Conservation (phyloP, 2,329 filamentous ascomycete genomes). For the Ophiosphaerella narmari region DNA sequence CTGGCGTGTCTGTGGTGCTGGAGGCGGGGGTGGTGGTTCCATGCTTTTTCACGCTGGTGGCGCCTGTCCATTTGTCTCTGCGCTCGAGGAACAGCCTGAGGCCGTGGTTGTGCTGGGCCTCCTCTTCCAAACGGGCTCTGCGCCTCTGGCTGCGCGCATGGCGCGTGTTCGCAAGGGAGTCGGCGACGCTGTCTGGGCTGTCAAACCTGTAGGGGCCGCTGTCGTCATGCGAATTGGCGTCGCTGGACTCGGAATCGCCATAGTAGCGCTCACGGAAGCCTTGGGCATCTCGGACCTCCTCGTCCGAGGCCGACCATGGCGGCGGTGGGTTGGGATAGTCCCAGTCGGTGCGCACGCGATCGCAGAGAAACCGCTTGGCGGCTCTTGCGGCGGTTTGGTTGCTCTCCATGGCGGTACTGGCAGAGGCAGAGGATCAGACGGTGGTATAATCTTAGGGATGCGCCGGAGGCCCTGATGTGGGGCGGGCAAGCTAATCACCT, state of each 20-base stretch:
- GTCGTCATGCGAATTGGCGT: slow-evolving; percentile 32
- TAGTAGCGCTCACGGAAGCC: slow-evolving; percentile 53
- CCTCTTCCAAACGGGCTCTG: slow-evolving; percentile 43
- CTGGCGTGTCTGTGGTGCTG: slow-evolving; percentile 16
- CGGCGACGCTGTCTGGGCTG: slow-evolving; percentile 50
- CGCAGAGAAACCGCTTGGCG: slow-evolving; percentile 48
- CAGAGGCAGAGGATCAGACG: neutral
- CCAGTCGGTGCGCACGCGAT: slow-evolving; percentile 53
- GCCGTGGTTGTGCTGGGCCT: slow-evolving; percentile 74
- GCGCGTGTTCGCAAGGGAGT: slow-evolving; percentile 38
- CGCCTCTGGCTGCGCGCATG: slow-evolving; percentile 45
- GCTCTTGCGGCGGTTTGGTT: slow-evolving; percentile 51
- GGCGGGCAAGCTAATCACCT: neutral
- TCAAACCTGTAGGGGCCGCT: slow-evolving; percentile 49
- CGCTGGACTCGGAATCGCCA: slow-evolving; percentile 38
- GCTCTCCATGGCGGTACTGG: slow-evolving; percentile 34
- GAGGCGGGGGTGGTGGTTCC: slow-evolving; percentile 12
- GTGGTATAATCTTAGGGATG: neutral
- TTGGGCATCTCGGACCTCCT: slow-evolving; percentile 36
- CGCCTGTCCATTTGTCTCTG: slow-evolving; percentile 85
- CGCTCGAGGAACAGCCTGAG: slow-evolving; percentile 77
- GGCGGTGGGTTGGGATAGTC: slow-evolving; percentile 44
- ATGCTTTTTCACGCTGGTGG: slow-evolving; percentile 54
- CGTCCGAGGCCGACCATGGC: slow-evolving; percentile 40
- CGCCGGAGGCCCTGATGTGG: no score